Percentiles rank a stretch among this genome's conserved stretches.
Conservation (phyloP, 192 early-diverging fungal genomes). For the Coemansia nantahalensis region DNA sequence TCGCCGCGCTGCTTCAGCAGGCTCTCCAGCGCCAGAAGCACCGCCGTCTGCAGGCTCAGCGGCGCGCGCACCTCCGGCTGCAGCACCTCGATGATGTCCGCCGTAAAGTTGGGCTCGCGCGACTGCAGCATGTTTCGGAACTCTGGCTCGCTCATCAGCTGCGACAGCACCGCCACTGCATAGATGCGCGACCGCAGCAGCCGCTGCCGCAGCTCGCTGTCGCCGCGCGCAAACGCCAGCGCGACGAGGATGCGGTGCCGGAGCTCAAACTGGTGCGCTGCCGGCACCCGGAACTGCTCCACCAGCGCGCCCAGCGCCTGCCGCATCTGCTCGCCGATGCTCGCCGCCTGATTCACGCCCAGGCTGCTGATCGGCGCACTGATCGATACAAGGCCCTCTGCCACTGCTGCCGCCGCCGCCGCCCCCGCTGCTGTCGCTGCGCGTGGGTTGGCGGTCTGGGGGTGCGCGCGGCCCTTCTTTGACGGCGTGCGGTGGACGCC, state of each 20-base stretch:
- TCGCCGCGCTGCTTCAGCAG: slow-evolving; percentile 75
- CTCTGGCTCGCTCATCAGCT: slow-evolving; percentile 48
- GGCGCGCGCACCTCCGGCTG: slow-evolving; percentile 69
- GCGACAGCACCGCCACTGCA: slow-evolving; percentile 77
- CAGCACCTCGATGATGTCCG: slow-evolving; percentile 72
- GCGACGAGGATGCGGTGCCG: slow-evolving; percentile 79
- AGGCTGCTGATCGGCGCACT: slow-evolving; percentile 53
- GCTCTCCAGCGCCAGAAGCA: slow-evolving; percentile 79
- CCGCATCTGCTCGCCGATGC: slow-evolving; percentile 50
- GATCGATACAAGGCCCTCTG: slow-evolving; percentile 49
- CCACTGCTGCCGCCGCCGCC: slow-evolving; percentile 1
- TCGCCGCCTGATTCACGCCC: slow-evolving; percentile 4
- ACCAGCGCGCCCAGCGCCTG: slow-evolving; percentile 60
- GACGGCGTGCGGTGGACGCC: slow-evolving; percentile 7
- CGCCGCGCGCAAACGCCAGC: slow-evolving; percentile 53
- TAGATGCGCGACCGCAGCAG: slow-evolving; percentile 74
- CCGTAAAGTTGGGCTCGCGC: slow-evolving; percentile 86
- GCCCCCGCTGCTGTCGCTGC: slow-evolving; percentile 1
- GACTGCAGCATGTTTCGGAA: slow-evolving; percentile 72
- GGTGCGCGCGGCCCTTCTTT: slow-evolving; percentile 13
- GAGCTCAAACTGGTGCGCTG: slow-evolving; percentile 73
- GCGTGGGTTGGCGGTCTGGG: slow-evolving; percentile 3
- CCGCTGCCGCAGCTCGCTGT: slow-evolving; percentile 48
- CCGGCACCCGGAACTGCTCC: slow-evolving; percentile 65
- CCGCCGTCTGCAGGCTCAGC: slow-evolving; percentile 71